These are phyloP conservation scores for Hyphopichia homilentoma DNA, from an alignment of 805 yeast genomes.

Conservation along the genomic window DNA sequence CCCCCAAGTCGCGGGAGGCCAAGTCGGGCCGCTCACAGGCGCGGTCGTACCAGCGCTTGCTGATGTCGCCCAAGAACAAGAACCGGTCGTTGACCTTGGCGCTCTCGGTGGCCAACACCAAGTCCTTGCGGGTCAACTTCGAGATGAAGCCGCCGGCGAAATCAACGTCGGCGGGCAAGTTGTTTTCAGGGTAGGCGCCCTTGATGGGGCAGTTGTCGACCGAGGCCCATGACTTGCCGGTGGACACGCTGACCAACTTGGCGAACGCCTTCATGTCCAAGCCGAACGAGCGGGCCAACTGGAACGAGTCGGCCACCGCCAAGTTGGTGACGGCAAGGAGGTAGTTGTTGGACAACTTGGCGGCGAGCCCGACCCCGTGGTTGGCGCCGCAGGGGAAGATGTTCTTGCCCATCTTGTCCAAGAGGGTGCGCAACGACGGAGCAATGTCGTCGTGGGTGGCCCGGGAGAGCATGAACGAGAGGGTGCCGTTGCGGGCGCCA, in stretches of 20 bases:
- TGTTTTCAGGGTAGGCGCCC: constrained; percentile 38
- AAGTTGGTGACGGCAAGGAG: constrained; percentile 50
- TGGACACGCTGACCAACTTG: constrained; percentile 46
- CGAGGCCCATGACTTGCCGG: constrained; percentile 54
- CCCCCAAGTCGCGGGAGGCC: constrained; percentile 40
- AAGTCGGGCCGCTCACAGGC: constrained; percentile 40
- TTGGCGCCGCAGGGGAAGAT: constrained; percentile 46
- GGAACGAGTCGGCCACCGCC: constrained; percentile 54
- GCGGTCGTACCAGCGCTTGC: constrained; percentile 38
- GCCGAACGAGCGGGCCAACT: constrained; percentile 46
- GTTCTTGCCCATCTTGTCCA: constrained; percentile 44
- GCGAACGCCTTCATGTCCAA: constrained; percentile 45
- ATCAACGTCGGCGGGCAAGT: constrained; percentile 42
- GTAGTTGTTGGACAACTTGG: constrained; percentile 52
- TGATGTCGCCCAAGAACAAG: constrained; percentile 35
- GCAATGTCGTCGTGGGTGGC: constrained; percentile 22
- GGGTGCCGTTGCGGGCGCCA: constrained; percentile 49
- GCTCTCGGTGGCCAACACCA: constrained; percentile 39
- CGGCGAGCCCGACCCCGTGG: constrained; percentile 53
- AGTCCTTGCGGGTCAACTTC: constrained; percentile 42
- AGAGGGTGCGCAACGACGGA: constrained; percentile 25
- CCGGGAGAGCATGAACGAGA: constrained; percentile 51
- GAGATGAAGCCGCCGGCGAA: constrained; percentile 49
- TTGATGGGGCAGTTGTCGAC: constrained; percentile 54
- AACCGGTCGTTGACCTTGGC: constrained; percentile 32